phyloP scores from a whole-genome alignment of 2,329 filamentous ascomycete species.

The Venturia oleaginea region DNA sequence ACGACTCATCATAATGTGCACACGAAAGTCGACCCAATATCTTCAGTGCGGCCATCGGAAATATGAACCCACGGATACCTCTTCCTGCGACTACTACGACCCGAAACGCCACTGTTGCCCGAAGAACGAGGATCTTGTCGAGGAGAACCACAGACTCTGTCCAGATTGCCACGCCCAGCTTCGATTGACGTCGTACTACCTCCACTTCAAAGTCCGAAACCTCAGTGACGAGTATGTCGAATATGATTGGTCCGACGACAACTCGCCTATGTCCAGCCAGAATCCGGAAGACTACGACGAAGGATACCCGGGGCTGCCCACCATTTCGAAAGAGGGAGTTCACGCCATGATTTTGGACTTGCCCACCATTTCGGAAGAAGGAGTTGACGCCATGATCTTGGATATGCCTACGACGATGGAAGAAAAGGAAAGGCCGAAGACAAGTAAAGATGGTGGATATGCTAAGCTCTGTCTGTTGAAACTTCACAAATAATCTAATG shows the following conservation, averaged over 20 bases:
- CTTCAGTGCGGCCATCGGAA: not conserved
- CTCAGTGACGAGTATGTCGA: not conserved
- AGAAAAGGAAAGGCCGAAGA: not conserved
- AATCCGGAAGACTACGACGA: not conserved
- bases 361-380: not conserved
- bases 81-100: not conserved
- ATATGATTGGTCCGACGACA: not conserved
- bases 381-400: not conserved
- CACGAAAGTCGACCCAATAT: not conserved
- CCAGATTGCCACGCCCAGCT: not conserved
- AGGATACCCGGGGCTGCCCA: not conserved
- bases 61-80: not conserved
- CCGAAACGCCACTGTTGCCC: not conserved
- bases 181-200: not conserved
- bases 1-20: not conserved
- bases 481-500: not conserved
- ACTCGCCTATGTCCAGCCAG: not conserved
- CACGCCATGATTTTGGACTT: not conserved
- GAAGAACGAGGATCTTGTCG: not conserved
- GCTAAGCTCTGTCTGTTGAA: not conserved
- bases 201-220: not conserved
- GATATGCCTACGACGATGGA: not conserved
- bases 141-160: not conserved
- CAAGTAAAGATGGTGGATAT: not conserved
- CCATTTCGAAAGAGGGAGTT: not conserved